Percentiles rank a stretch among this genome's conserved stretches.
phyloP scores from a whole-genome alignment of 805 yeast genomes.

The Candida odintsovae region DNA sequence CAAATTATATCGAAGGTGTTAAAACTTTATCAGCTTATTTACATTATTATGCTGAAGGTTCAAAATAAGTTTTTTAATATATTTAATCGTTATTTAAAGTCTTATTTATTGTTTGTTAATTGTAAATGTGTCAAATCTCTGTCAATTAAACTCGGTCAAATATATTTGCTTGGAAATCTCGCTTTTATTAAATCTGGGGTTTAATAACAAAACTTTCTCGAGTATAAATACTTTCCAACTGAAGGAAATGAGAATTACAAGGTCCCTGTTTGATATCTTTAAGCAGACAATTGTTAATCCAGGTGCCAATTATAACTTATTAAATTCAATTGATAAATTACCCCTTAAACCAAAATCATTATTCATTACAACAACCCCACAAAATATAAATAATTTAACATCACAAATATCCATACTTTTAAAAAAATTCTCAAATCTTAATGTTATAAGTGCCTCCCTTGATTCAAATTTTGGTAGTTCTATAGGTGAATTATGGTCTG shows the following conservation, averaged over 20 bases:
- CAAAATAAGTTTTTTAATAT: not conserved
- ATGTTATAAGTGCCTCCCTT: not conserved
- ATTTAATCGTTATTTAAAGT: not conserved
- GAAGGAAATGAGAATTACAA: not conserved
- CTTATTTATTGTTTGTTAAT: too few relatives aligned
- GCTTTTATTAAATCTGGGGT: too few relatives aligned
- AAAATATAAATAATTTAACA: not conserved
- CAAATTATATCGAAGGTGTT: conserved; percentile 89
- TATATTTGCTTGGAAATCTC: too few relatives aligned
- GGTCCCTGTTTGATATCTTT: not conserved
- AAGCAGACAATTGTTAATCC: not conserved
- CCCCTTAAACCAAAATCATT: not conserved
- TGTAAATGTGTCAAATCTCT: not conserved
- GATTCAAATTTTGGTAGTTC: not conserved
- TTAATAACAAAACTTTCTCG: too few relatives aligned
- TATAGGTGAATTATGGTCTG: not conserved
- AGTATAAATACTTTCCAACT: too few relatives aligned
- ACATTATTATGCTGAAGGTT: conserved; percentile 61
- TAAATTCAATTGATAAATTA: not conserved
- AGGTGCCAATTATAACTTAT: not conserved
- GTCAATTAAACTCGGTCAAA: not conserved
- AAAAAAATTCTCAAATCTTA: not conserved
- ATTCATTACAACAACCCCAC: not conserved
- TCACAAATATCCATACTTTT: not conserved
- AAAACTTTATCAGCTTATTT: conserved; percentile 91